Evolutionary conservation across 129 eudicot genomes (phyloP).

Genomic region (Tagetes patula): DNA sequence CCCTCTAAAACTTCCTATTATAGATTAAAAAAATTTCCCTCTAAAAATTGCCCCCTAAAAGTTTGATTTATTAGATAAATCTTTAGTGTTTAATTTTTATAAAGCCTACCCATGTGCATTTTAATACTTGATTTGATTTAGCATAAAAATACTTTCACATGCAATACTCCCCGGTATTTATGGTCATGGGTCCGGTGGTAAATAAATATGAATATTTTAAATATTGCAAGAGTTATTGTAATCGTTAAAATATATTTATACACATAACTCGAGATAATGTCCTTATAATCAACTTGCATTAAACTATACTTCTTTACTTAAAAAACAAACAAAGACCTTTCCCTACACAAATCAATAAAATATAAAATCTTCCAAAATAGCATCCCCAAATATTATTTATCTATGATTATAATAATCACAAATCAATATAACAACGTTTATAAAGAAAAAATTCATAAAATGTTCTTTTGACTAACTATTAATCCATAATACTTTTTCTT

Average conservation of each 20-base stretch:
- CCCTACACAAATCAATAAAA: neutral
- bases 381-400: neutral
- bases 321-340: too few relatives aligned
- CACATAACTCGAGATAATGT: neutral
- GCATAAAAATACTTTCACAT: constrained; percentile 10
- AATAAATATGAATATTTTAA: neutral
- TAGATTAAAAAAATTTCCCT: too few relatives aligned
- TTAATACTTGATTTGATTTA: neutral
- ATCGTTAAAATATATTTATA: neutral
- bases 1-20: too few relatives aligned
- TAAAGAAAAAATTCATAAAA: neutral
- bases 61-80: too few relatives aligned
- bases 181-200: neutral
- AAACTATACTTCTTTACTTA: neutral
- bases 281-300: constrained; percentile 6
- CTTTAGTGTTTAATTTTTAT: too few relatives aligned
- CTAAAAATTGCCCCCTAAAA: too few relatives aligned
- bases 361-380: neutral
- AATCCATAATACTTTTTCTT: too few relatives aligned
- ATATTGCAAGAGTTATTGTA: neutral
- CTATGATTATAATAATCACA: too few relatives aligned
- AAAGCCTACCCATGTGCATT: too few relatives aligned
- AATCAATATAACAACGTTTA: neutral
- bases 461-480: too few relatives aligned
- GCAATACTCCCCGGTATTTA: neutral